phyloP scores from a whole-genome alignment of 2,329 filamentous ascomycete species.

The Nemania sp. region DNA sequence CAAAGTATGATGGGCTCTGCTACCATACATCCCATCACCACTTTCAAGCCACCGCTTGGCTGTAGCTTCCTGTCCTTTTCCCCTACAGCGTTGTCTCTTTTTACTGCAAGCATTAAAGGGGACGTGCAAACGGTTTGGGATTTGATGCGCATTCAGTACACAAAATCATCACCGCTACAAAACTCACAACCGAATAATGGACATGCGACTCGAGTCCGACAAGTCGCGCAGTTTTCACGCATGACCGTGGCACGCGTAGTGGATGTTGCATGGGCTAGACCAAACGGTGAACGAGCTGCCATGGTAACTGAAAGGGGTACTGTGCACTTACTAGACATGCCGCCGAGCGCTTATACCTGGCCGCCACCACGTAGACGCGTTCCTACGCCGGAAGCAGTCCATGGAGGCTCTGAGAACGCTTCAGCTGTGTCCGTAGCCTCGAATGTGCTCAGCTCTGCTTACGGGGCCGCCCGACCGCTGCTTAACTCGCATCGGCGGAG shows the following conservation, averaged over 20 bases:
- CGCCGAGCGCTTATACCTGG: slow-evolving; percentile 85
- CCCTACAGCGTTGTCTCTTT: slow-evolving; percentile 77
- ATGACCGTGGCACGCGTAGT: slow-evolving; percentile 93
- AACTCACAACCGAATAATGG: slow-evolving; percentile 60
- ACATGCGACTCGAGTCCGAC: slow-evolving; percentile 74
- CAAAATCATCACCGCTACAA: slow-evolving; percentile 71
- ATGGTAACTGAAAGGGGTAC: slow-evolving; percentile 96
- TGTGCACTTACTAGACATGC: slow-evolving; percentile 90
- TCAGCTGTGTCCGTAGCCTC: slow-evolving; percentile 76
- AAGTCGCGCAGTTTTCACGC: slow-evolving; percentile 88
- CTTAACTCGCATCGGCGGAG: slow-evolving; percentile 67
- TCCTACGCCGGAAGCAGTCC: slow-evolving; percentile 58
- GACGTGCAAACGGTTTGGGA: slow-evolving; percentile 88
- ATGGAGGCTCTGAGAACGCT: slow-evolving; percentile 62
- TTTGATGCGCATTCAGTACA: slow-evolving; percentile 73
- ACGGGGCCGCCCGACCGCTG: slow-evolving; percentile 74
- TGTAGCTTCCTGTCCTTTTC: slow-evolving; percentile 86
- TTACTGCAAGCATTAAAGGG: slow-evolving; percentile 86
- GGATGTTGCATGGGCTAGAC: slow-evolving; percentile 88
- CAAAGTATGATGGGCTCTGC: slow-evolving; percentile 66
- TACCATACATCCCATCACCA: slow-evolving; percentile 73
- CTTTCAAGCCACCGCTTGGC: slow-evolving; percentile 77
- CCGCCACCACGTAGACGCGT: slow-evolving; percentile 74
- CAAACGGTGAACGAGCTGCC: slow-evolving; percentile 83
- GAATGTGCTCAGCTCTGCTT: slow-evolving; percentile 76